These are phyloP conservation scores for Jatropha multifida DNA, from an alignment of 441 rosid genomes.

Conservation along the genomic window DNA sequence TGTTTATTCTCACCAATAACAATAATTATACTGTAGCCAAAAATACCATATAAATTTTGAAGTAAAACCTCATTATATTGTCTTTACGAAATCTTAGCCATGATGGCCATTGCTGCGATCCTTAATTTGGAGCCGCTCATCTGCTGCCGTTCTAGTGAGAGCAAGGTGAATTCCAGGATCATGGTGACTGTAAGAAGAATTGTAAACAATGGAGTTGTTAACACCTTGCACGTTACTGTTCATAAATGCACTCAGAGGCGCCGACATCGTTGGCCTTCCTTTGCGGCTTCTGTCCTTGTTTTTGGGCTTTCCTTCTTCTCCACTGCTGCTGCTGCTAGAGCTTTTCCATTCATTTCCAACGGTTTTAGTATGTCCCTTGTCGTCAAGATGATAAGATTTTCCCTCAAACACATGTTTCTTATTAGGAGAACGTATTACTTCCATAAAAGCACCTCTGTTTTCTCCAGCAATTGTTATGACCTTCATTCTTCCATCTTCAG, in stretches of 20 bases:
- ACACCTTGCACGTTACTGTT: slow-evolving; percentile 83
- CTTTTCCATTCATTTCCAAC: slow-evolving; percentile 33
- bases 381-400: slow-evolving; percentile 26
- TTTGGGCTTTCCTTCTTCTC: slow-evolving; percentile 41
- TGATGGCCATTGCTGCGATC: slow-evolving; percentile 42
- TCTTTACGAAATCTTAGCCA: slow-evolving; percentile 17
- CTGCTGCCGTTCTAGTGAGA: slow-evolving; percentile 40
- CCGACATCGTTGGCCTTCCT: slow-evolving; percentile 23
- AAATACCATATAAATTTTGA: background rate
- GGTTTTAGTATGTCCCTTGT: slow-evolving; percentile 25
- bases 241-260: slow-evolving; percentile 45
- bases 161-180: slow-evolving; percentile 78
- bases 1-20: slow-evolving; percentile 26
- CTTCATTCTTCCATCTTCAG: slow-evolving; percentile 43
- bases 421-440: slow-evolving; percentile 46
- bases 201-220: slow-evolving; percentile 66
- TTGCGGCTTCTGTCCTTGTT: slow-evolving; percentile 32
- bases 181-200: slow-evolving; percentile 53
- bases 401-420: slow-evolving; percentile 31
- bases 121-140: slow-evolving; percentile 36
- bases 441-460: slow-evolving; percentile 88
- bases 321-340: slow-evolving; percentile 39
- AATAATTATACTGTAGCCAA: slow-evolving; percentile 11
- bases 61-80: slow-evolving; percentile 12
- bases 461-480: slow-evolving; percentile 76